Evolutionary conservation across 73 alveolate species (phyloP).

Genomic region (Paramecium tetraurelia): DNA sequence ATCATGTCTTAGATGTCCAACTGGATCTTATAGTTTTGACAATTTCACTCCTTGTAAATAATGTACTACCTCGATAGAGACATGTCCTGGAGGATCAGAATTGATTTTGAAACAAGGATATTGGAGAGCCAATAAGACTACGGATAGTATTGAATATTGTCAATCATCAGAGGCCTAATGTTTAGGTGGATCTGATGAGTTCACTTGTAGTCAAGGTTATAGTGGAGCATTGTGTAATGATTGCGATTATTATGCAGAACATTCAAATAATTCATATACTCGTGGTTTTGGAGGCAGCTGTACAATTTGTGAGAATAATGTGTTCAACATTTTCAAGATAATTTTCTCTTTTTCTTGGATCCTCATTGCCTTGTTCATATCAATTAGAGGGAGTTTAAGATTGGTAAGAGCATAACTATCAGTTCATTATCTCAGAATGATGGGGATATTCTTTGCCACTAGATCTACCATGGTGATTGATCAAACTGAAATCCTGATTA

Average conservation of each 20-base stretch:
- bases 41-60: not conserved
- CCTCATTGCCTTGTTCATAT: not conserved
- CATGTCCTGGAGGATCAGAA: constrained; percentile 1
- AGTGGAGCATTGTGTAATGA: not conserved
- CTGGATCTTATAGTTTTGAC: not conserved
- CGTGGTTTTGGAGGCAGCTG: not conserved
- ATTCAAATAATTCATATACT: not conserved
- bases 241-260: not conserved
- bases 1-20: not conserved
- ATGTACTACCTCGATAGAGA: not conserved
- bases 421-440: not conserved
- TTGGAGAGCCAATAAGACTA: not conserved
- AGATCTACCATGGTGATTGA: not conserved
- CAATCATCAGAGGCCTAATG: not conserved
- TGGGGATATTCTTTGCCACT: not conserved
- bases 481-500: not conserved
- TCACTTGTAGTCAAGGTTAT: not conserved
- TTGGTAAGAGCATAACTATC: not conserved
- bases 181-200: not conserved
- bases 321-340: not conserved
- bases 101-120: not conserved
- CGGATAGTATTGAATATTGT: not conserved
- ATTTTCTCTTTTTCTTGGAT: not conserved
- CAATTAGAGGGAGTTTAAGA: not conserved
- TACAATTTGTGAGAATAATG: not conserved